phyloP scores from a whole-genome alignment of 257 asterid species.

The Thymus mandschuricus region DNA sequence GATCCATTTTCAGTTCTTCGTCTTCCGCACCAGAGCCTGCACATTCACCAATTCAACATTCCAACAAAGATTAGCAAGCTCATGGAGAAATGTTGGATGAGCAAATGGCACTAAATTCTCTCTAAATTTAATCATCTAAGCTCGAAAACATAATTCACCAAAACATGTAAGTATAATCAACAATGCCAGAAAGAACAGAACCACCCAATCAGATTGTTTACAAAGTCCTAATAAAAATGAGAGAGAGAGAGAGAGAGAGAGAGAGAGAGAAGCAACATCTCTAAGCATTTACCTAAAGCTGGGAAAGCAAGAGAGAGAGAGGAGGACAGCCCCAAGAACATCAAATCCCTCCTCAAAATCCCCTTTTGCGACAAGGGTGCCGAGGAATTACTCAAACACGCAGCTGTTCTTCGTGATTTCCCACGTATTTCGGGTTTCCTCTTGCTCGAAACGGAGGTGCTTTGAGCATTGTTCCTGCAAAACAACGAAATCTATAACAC shows the following conservation, averaged over 20 bases:
- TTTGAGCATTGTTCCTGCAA: constrained; percentile 41
- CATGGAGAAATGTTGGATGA: constrained; percentile 24
- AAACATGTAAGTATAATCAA: background rate
- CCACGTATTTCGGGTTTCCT: constrained; percentile 25
- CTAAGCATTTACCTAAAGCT: constrained; percentile 43
- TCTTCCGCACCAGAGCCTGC: constrained; percentile 63
- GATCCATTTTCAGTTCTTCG: constrained; percentile 63
- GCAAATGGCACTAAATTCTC: background rate
- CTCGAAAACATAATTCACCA: constrained; percentile 6
- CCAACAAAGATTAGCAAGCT: constrained; percentile 25
- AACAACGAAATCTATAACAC: constrained; percentile 16
- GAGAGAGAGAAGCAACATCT: no score
- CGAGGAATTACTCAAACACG: constrained; percentile 41
- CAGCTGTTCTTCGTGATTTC: constrained; percentile 31
- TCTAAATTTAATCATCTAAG: background rate
- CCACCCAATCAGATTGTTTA: background rate
- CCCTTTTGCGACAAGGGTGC: constrained; percentile 40
- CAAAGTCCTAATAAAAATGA: background rate
- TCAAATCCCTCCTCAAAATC: constrained; percentile 60
- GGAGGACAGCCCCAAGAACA: constrained; percentile 58
- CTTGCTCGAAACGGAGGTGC: constrained; percentile 28
- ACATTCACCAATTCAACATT: constrained; percentile 24
- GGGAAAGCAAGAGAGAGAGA: constrained; percentile 59
- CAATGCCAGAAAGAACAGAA: constrained; percentile 16
- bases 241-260: background rate